Conservation (phyloP, 139 green algal genomes). For the Medakamo hakoo region DNA sequence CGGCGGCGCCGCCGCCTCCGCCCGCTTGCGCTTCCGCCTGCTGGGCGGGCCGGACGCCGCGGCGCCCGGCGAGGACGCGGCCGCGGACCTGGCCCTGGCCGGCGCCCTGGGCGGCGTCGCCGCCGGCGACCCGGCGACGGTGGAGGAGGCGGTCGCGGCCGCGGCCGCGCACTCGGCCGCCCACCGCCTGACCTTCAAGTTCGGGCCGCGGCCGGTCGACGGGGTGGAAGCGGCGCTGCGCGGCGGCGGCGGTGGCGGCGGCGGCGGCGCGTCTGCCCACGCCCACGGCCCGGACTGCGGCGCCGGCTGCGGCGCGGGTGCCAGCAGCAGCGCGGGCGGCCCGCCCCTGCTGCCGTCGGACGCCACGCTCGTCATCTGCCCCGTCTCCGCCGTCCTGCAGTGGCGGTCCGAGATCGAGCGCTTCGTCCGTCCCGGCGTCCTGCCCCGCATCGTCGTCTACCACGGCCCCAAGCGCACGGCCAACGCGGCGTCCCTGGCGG, state of each 20-base stretch:
- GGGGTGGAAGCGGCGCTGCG: neutral
- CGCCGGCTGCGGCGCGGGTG: too few species aligned
- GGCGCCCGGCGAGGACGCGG: neutral
- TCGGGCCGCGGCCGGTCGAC: too few species aligned
- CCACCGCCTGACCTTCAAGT: too few species aligned
- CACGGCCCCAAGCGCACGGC: slow-evolving; percentile 53
- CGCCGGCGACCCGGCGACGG: neutral
- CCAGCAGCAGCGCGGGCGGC: neutral
- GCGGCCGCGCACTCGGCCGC: too few species aligned
- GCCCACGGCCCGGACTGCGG: too few species aligned
- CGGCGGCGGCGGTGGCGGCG: neutral
- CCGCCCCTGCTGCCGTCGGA: slow-evolving; percentile 10
- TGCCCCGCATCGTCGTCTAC: slow-evolving; percentile 61
- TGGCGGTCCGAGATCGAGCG: slow-evolving; percentile 78
- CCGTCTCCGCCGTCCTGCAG: slow-evolving; percentile 81
- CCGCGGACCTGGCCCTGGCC: neutral
- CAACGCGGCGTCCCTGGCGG: slow-evolving; percentile 24
- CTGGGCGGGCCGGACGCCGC: neutral
- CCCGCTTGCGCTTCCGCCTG: too few species aligned
- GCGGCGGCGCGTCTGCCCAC: too few species aligned
- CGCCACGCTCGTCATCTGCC: slow-evolving; percentile 86
- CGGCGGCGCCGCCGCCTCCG: neutral
- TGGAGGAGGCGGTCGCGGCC: too few species aligned
- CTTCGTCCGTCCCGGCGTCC: slow-evolving; percentile 43
- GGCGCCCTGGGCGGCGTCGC: slow-evolving; percentile 2